These are phyloP conservation scores for Arxiozyma slooffiae DNA, from an alignment of 1,139 yeast genomes.

Conservation along the genomic window DNA sequence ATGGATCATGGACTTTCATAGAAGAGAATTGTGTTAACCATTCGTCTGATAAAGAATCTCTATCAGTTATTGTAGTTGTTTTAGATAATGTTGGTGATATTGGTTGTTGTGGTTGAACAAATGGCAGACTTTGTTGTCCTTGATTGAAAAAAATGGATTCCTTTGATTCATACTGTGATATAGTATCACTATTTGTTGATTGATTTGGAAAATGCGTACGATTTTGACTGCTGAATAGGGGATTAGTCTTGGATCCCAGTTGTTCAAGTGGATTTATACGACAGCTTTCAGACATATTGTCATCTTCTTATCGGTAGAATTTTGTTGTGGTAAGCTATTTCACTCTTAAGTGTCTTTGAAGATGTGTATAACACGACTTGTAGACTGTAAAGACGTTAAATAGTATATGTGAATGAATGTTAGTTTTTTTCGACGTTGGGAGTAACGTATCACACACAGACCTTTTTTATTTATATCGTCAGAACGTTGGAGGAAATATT, in stretches of 20 bases:
- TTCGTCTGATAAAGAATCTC: not conserved
- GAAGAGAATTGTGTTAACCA: constrained; percentile 23
- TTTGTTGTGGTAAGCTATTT: not conserved
- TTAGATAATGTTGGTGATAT: not conserved
- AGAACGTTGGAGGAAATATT: no score
- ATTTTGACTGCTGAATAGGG: not conserved
- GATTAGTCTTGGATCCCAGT: not conserved
- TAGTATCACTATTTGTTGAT: not conserved
- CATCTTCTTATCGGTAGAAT: not conserved
- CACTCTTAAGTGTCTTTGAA: no score
- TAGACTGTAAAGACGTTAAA: not conserved
- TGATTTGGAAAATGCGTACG: not conserved
- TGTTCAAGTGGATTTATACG: constrained; percentile 6
- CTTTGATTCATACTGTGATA: not conserved
- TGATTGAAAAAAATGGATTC: not conserved
- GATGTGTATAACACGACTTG: not conserved
- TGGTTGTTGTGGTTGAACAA: not conserved
- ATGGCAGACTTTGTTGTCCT: not conserved
- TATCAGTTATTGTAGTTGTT: not conserved
- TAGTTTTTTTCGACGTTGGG: no score
- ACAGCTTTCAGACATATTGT: constrained; percentile 6
- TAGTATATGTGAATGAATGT: no score
- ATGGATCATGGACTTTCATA: constrained; percentile 23
- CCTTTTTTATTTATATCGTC: no score
- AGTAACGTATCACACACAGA: no score